Evolutionary conservation across 176 grass and related monocot species (phyloP).

Genomic region (Guadua angustifolia): DNA sequence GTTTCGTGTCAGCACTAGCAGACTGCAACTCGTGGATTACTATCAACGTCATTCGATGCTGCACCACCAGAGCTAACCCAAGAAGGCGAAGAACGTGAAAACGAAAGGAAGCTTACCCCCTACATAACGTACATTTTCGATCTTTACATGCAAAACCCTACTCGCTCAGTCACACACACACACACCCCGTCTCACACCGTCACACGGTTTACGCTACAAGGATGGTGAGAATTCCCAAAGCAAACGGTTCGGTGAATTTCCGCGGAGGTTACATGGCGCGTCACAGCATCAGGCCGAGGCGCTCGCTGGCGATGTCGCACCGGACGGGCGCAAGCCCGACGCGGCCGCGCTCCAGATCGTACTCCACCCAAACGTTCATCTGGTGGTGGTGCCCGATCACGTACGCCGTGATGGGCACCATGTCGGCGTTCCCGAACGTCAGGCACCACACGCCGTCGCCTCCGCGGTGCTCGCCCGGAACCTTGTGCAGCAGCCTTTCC

Average conservation of each 20-base stretch:
- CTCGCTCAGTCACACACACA: neutral
- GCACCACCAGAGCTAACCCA: neutral
- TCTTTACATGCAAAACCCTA: conserved; percentile 40
- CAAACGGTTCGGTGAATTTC: neutral
- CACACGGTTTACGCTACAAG: conserved; percentile 24
- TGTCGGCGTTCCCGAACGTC: conserved; percentile 91
- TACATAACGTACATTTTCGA: conserved; percentile 36
- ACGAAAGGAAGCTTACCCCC: neutral
- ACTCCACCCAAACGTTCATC: conserved; percentile 99
- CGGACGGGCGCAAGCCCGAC: conserved; percentile 81
- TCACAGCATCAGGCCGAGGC: conserved; percentile 80
- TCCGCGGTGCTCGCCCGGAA: conserved; percentile 64
- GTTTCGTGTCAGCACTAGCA: neutral
- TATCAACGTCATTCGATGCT: neutral
- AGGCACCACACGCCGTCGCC: conserved; percentile 81
- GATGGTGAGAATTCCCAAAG: conserved; percentile 7
- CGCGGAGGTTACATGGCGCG: neutral
- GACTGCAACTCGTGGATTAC: neutral
- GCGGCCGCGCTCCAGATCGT: conserved; percentile 90
- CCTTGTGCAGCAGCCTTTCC: conserved; percentile 82
- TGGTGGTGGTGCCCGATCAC: conserved; percentile 99
- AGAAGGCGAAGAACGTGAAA: neutral
- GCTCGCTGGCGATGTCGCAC: conserved; percentile 90
- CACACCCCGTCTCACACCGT: neutral
- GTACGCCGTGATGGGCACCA: conserved; percentile 84